Conservation (phyloP, 2,329 filamentous ascomycete species). For the Didymosphaeria variabile region DNA sequence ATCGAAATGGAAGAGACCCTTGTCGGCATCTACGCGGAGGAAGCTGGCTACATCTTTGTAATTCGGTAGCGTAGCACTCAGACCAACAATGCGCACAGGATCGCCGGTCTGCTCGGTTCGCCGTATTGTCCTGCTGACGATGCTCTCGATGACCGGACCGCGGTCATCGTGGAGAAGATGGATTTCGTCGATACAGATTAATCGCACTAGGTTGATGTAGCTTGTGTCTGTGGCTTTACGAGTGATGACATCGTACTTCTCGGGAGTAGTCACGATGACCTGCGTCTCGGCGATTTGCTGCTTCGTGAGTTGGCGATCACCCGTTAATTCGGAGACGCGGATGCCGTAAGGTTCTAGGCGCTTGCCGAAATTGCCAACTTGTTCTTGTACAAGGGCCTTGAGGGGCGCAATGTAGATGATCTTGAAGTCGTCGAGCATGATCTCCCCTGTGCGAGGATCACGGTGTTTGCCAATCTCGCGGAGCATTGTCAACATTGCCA, state of each 20-base stretch:
- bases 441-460: slow-evolving; percentile 87
- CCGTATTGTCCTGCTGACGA: slow-evolving; percentile 92
- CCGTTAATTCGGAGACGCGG: slow-evolving; percentile 92
- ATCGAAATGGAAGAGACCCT: slow-evolving; percentile 95
- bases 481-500: slow-evolving; percentile 95
- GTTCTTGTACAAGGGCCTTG: slow-evolving; percentile 95
- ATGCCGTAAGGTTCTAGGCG: slow-evolving; percentile 91
- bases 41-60: slow-evolving; percentile 97
- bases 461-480: slow-evolving; percentile 97
- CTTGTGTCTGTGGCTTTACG: slow-evolving; percentile 96
- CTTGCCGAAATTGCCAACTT: slow-evolving; percentile 96
- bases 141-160: slow-evolving; percentile 95
- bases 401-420: slow-evolving; percentile 97
- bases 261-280: slow-evolving; percentile 96
- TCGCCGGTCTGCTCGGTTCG: slow-evolving; percentile 94
- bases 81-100: slow-evolving; percentile 86
- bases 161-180: slow-evolving; percentile 97
- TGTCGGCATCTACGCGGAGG: slow-evolving; percentile 84
- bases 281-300: slow-evolving; percentile 98
- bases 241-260: slow-evolving; percentile 99
- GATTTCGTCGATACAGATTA: slow-evolving; percentile 98
- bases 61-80: slow-evolving; percentile 95
- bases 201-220: slow-evolving; percentile 94
- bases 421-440: slow-evolving; percentile 96
- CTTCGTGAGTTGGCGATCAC: slow-evolving; percentile 97